phyloP scores from a whole-genome alignment of 2,329 filamentous ascomycete genomes.

The Xylaria sp. region DNA sequence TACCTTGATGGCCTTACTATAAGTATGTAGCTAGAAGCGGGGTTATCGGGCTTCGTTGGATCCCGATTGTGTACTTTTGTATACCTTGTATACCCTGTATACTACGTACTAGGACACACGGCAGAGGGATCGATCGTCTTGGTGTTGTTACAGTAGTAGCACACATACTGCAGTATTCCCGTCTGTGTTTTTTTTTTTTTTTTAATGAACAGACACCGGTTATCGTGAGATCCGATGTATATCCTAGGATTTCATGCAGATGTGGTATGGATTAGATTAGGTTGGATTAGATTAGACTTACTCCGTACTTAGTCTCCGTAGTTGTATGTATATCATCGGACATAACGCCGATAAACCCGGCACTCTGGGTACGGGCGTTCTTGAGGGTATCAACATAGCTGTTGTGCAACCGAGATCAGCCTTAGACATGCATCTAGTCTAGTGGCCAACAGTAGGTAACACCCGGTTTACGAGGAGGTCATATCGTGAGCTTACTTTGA shows the following conservation, averaged over 20 bases:
- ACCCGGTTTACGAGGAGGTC: too few species aligned
- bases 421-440: background rate
- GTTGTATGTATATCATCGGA: background rate
- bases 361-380: too few species aligned
- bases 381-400: background rate
- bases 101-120: background rate
- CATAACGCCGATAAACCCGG: background rate
- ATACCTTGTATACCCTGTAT: too few species aligned
- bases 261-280: background rate
- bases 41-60: background rate
- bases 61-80: background rate
- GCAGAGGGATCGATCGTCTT: background rate
- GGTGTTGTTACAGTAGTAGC: background rate
- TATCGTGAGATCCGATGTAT: background rate
- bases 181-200: background rate
- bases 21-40: too few species aligned
- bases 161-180: too few species aligned
- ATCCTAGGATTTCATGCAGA: background rate
- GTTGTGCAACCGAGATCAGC: background rate
- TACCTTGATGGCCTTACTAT: background rate
- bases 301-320: too few species aligned
- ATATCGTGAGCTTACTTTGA: background rate
- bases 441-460: background rate
- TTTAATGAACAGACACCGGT: background rate
- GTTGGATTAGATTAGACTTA: too few species aligned